phyloP scores from a whole-genome alignment of 1,139 yeast genomes.

The Suhomyces coccinellae region DNA sequence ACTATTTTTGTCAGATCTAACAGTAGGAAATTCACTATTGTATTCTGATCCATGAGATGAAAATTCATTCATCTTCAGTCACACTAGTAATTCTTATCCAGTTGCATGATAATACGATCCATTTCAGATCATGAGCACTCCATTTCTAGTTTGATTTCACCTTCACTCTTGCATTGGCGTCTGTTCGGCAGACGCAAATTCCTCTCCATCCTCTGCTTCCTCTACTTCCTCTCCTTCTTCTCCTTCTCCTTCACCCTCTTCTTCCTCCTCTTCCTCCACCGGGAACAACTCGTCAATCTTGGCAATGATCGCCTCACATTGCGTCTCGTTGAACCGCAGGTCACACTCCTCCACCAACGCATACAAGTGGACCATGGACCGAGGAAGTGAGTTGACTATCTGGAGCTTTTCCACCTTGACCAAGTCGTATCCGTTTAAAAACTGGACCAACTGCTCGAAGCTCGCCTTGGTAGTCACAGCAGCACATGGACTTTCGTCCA shows the following conservation, averaged over 20 bases:
- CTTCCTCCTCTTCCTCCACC: conserved; percentile 33
- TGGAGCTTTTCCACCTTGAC: conserved; percentile 86
- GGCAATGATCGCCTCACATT: conserved; percentile 54
- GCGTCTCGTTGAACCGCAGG: conserved; percentile 66
- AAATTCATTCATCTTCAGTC: no score
- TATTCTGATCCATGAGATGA: no score
- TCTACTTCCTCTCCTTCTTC: conserved; percentile 19
- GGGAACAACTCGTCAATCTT: conserved; percentile 55
- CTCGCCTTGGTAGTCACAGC: conserved; percentile 43
- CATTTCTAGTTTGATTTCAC: no score
- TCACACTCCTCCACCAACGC: conserved; percentile 91
- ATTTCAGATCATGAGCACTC: no score
- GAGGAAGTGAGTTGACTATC: conserved; percentile 76
- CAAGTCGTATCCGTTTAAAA: conserved; percentile 55
- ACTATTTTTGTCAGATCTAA: no score
- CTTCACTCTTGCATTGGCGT: conserved; percentile 8
- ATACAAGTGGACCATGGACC: conserved; percentile 74
- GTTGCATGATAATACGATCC: no score
- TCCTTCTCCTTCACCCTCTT: conserved; percentile 32
- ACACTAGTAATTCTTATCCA: no score
- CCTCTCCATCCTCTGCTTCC: conserved; percentile 15
- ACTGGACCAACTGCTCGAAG: conserved; percentile 54
- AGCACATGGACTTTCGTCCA: conserved; percentile 47
- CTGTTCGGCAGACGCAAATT: conserved; percentile 14
- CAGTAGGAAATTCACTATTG: no score